Evolutionary conservation across 2,329 filamentous ascomycete species (phyloP).

Genomic region (Tolypocladium pustulatum): DNA sequence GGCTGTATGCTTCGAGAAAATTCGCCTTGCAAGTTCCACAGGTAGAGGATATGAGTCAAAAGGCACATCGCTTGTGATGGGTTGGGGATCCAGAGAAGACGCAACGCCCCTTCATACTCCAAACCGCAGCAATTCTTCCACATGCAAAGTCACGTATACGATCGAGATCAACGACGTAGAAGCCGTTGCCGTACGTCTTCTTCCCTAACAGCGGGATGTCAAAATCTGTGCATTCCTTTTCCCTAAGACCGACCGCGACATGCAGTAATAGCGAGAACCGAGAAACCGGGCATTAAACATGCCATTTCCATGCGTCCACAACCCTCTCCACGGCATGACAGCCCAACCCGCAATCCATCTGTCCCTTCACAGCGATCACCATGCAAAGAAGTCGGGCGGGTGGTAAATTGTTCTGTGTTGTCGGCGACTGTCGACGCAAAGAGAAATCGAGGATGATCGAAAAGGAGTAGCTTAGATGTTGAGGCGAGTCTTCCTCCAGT

Average conservation of each 20-base stretch:
- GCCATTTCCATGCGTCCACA: slow-evolving; percentile 17
- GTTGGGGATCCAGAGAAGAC: not conserved
- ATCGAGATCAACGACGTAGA: not conserved
- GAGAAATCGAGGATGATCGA: slow-evolving; percentile 19
- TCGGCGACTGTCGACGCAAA: slow-evolving; percentile 13
- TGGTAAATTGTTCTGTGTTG: slow-evolving; percentile 4
- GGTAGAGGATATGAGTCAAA: too few species aligned
- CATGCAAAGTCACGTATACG: not conserved
- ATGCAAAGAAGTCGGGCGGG: not conserved
- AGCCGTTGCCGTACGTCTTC: not conserved
- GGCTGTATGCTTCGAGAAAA: not conserved
- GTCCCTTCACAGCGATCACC: not conserved
- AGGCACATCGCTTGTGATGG: too few species aligned
- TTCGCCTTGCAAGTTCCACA: too few species aligned
- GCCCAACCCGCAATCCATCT: not conserved
- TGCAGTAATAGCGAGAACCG: slow-evolving; percentile 30
- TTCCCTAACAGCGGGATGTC: slow-evolving; percentile 15
- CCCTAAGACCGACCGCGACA: slow-evolving; percentile 37
- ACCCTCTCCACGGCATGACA: slow-evolving; percentile 1
- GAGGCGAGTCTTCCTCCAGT: slow-evolving; percentile 99
- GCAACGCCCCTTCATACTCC: not conserved
- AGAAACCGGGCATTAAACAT: slow-evolving; percentile 22
- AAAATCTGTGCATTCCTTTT: slow-evolving; percentile 31
- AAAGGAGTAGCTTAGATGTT: slow-evolving; percentile 73
- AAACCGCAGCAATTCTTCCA: not conserved